phyloP scores from a whole-genome alignment of 2,329 filamentous ascomycete species.

The Sporothrix luriei region DNA sequence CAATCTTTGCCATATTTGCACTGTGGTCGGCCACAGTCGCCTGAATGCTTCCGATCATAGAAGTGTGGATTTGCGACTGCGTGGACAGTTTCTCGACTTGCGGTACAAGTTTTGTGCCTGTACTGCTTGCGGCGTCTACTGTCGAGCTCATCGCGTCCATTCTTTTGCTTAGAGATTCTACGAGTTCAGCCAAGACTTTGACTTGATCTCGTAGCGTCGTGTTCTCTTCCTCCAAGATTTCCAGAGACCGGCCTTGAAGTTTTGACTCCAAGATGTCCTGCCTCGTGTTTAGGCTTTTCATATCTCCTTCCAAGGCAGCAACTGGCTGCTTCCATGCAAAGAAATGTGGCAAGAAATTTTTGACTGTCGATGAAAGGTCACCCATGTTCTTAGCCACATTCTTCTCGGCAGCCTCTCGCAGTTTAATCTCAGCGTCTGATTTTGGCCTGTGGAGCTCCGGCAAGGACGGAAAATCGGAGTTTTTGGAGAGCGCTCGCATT shows the following conservation, averaged over 20 bases:
- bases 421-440: not conserved
- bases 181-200: not conserved
- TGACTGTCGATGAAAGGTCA: not conserved
- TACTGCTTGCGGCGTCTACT: not conserved
- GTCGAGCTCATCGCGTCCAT: not conserved
- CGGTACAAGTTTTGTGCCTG: not conserved
- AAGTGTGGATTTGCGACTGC: not conserved
- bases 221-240: conserved; percentile 16
- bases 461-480: conserved; percentile 33
- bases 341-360: conserved; percentile 19
- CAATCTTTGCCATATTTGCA: conserved; percentile 23
- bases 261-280: conserved; percentile 5
- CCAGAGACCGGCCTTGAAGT: not conserved
- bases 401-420: not conserved
- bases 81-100: conserved; percentile 1
- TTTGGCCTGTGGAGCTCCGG: conserved; percentile 5
- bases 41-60: conserved; percentile 2
- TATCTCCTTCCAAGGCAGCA: not conserved
- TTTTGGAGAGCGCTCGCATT: not conserved
- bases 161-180: not conserved
- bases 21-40: conserved; percentile 15
- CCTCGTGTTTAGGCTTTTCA: conserved; percentile 6
- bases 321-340: not conserved
- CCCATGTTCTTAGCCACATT: not conserved
- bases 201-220: not conserved